Conservation (phyloP, 345 rosid species). For the Draba incana region DNA sequence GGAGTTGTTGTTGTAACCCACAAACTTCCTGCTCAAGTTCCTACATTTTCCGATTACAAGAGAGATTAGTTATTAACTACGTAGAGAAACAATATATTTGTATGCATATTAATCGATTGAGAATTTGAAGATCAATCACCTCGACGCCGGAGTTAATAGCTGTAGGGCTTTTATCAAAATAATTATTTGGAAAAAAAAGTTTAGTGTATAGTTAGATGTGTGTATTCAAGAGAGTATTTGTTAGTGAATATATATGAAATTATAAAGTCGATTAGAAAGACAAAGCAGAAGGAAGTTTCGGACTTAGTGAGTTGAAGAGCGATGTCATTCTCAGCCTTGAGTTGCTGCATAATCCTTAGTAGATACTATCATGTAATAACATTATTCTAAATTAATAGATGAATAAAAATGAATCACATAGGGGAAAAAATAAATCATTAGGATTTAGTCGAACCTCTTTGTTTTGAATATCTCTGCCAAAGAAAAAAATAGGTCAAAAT, state of each 20-base stretch:
- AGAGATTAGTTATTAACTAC: not conserved
- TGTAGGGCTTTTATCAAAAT: slow-evolving; percentile 49
- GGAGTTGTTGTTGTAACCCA: slow-evolving; percentile 71
- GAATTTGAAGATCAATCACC: slow-evolving; percentile 42
- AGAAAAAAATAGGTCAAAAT: not conserved
- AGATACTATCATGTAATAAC: slow-evolving; percentile 47
- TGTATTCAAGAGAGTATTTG: not conserved
- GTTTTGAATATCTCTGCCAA: slow-evolving; percentile 53
- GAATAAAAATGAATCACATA: not conserved
- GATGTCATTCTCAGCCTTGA: slow-evolving; percentile 62
- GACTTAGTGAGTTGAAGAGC: slow-evolving; percentile 64
- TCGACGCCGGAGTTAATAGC: slow-evolving; percentile 60
- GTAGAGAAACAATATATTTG: not conserved
- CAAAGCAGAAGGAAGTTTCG: slow-evolving; percentile 24
- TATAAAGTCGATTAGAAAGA: slow-evolving; percentile 1
- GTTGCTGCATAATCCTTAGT: slow-evolving; percentile 59
- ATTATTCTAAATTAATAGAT: slow-evolving; percentile 8
- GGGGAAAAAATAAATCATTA: not conserved
- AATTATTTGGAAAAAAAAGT: not conserved
- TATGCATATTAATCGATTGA: not conserved
- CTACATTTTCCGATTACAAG: slow-evolving; percentile 35
- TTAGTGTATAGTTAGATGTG: slow-evolving; percentile 9
- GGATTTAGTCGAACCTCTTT: slow-evolving; percentile 51
- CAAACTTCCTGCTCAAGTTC: slow-evolving; percentile 68
- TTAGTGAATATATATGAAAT: not conserved